Base-by-base conservation (phyloP, 441 rosid genomes). In the Isatis lusitanica region DNA sequence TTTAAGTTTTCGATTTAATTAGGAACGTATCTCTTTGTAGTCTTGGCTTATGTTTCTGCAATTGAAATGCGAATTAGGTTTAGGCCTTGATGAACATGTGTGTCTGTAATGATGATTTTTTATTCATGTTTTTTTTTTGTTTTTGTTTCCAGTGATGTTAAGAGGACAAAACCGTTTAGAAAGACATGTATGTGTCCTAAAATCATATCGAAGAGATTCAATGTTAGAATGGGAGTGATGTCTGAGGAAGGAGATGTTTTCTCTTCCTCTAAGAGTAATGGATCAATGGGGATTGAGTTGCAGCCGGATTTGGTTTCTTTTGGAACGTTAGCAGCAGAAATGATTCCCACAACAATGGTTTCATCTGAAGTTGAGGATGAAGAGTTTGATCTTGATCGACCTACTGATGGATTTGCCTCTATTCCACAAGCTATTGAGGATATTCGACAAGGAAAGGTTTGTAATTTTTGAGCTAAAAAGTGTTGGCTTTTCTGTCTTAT, bases 281-380 rank as follows among this genome's bases (percentile, higher is more conserved):
- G 77, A 66, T 72, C 74, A 16, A 46, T 71, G 59, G 86, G 79
- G 52, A 44, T 86, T 42, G 84, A 82, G 78, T n/a, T 78, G 13
- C 88, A 85, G 66, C 83, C 89, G 9, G 87, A 87, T 76, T 73
- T 81, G 36, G 51, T 75, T 38, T 68, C 81, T 15, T 86, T 84
- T 44, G 89, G 84, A 39, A 80, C 87, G 1, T 84, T 84, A 65
- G 81, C 88, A 39, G 87, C 94, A 0, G 91, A 88, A 63, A 81
- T 79, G 69, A 75, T 85, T 69, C 89, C 88, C 4, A 67, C 82
- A 8, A 67, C 81, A 31, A 26, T 59, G 78, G 75, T 63, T 64
- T 80, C 80, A 60, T 47, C 43, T 56, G 11, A 75, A 31, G 46
- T 70, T 13, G 74, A 81, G 26, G 86, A 83, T 73, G 85, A 84